Base-by-base conservation (phyloP, 2,329 filamentous ascomycete species). In the Nothopassalora personata region DNA sequence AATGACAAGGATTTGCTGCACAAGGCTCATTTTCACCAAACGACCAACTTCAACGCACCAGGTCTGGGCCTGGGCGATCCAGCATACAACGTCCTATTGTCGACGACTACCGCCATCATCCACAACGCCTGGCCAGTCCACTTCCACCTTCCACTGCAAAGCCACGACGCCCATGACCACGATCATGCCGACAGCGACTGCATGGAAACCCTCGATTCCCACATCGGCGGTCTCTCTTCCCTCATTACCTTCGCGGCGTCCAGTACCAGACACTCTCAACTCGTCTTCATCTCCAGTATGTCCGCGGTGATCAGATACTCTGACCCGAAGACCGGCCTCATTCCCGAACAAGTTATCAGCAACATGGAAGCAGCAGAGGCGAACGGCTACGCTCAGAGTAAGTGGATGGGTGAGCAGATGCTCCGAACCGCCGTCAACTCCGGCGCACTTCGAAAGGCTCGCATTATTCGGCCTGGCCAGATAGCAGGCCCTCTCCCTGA, bases 91-190 rank as follows among this genome's bases (percentile, higher is more conserved):
- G 57, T 63, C 18, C 51, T 73, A 7, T 47, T 64, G 13, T 33
- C 54, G 15, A 53, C 54, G 1, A 62, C 67, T 13, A 71, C 68
- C 7, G 50, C 66, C 45, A 62, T 74, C 55, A 68, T 74, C 30
- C 73, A 75, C 64, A 73, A 72, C 51, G 73, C 73, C 1, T 75
- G 72, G 73, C 66, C 70, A 2, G 72, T 75, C 19, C 67, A 74
- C 61, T 74, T 74, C 68, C 74, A 74, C 56, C 64, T 68, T 15
- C 59, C 65, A 2, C 64, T 74, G 7, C 58, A 65, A 9, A 63
- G 61, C n/a, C 39, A 43, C 19, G 28, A 49, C 13, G 19, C 9
- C 46, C 46, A 49, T 9, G 46, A 49, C 10, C 5, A 49, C 18
- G 5, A 49, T 3, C 46, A 49, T 27, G 28, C 19, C 3, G 18